Base-by-base conservation (phyloP, 345 rosid species). In the Angophora floribunda region DNA sequence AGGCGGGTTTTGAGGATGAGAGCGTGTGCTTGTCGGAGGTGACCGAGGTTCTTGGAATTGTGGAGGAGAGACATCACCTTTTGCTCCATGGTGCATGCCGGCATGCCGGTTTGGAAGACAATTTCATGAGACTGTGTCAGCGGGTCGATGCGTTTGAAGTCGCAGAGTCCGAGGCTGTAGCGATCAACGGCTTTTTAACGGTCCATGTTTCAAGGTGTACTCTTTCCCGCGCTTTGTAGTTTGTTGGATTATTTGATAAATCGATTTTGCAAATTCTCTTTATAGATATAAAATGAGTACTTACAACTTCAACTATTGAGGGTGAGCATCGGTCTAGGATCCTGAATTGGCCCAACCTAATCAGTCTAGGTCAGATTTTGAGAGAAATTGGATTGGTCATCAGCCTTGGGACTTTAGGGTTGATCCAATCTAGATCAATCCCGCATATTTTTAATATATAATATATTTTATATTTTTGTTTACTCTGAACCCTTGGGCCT, bases 1-100 rank as follows among this genome's bases (percentile, higher is more conserved):
- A 87, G 88, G 36, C 50, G 51, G 88, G 88, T 87, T 52, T 70
- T 87, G 19, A 87, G 16, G 88, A 87, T 13, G 88, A 87, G 88
- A 13, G 51, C 85, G 88, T 75, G 88, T 2, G 63, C 78, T 36
- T 87, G 88, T 26, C 51, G 57, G 59, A 87, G 61, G 85, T 51
- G 85, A n/a, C 47, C 1, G 49, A 67, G 51, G 85, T 22, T 50
- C 14, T 8, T 87, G 85, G 85, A 87, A 28, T 19, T 75, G 36
- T 52, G 49, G 55, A 87, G 88, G 78, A 87, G 84, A 51, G 85
- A 67, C 85, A 87, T 87, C 15, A 51, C 85, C 51, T n/a, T 67
- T 15, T 52, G 88, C 52, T 87, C 85, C 51, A 63, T 85, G 44
- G 47, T 10, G 51, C 49, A 13, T n/a, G 51, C 51, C 24, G 22